These are phyloP conservation scores for Fusarium napiforme DNA, from an alignment of 2,329 filamentous ascomycete species.

Conservation along the genomic window DNA sequence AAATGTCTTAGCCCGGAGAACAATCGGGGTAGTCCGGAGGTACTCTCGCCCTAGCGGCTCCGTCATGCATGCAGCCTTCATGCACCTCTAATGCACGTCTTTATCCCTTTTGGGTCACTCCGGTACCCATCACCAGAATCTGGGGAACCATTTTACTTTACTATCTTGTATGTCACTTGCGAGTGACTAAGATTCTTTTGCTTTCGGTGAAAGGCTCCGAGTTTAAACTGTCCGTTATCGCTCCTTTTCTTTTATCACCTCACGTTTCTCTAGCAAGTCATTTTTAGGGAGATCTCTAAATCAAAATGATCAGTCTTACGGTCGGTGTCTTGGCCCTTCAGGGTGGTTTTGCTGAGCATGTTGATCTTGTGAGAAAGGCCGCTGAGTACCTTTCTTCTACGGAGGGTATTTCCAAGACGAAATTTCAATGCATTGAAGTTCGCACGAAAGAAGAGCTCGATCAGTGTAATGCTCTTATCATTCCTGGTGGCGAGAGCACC, in stretches of 20 bases:
- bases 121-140: conserved; percentile 35
- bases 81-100: conserved; percentile 24
- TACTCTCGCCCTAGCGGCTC: neutral
- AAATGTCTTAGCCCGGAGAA: neutral
- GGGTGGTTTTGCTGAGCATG: conserved; percentile 91
- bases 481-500: conserved; percentile 95
- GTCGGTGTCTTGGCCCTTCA: conserved; percentile 80
- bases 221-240: conserved; percentile 28
- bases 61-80: conserved; percentile 26
- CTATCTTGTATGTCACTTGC: neutral
- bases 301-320: conserved; percentile 53
- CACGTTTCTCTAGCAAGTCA: neutral
- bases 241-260: neutral
- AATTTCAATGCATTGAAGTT: conserved; percentile 79
- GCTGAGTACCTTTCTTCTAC: conserved; percentile 58
- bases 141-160: conserved; percentile 15
- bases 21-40: conserved; percentile 30
- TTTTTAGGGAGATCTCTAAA: neutral
- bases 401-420: conserved; percentile 37
- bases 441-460: conserved; percentile 78
- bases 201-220: conserved; percentile 34
- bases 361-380: conserved; percentile 78
- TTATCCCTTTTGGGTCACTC: conserved; percentile 38
- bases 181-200: conserved; percentile 23
- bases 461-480: conserved; percentile 82